Evolutionary conservation across 352 stramenopile species (phyloP), one percentile per base, ranked within the genome.

Genomic region (Albugo candida): DNA sequence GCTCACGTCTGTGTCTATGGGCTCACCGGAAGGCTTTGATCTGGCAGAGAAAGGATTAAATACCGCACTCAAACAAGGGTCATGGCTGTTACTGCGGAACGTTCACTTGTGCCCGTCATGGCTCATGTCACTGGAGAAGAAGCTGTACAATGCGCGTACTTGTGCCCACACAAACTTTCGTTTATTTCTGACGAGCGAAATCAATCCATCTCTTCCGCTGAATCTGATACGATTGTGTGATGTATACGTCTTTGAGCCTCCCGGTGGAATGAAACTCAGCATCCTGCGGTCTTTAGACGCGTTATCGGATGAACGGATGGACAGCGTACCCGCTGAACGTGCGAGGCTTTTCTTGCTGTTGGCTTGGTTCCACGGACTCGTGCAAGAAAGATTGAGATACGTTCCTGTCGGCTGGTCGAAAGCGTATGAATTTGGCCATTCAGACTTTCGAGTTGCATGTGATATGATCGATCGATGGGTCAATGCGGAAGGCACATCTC

Each of bases 51-150:
- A 89, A 50, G 73, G 92, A 13, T 62, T 99, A 46, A 83, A 86
- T 40, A 83, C 81, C 36, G 95, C 93, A n/a, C 65, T 95, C 8
- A 97, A 97, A 61, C 78, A 83, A 45, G 96, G 96, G 35, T 93
- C 73, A 20, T 99, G 95, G 95, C 73, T 99, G 11, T 73, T 99
- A 58, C 67, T 99, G 49, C 94, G 97, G 36, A 99, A 99, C 70
- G 87, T 97, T 18, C 97, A 99, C 61, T 64, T 99, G 37, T 99
- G 94, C 53, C 78, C 89, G n/a, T 88, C 82, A 35, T 99, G 95
- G 95, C 75, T 99, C 10, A 74, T 82, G 17, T 82, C 70, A 14
- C 73, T 99, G 14, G 95, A 99, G 53, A 99, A 99, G 64, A 96
- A 92, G 60, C 69, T 99, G 1, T 93, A 94, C 57, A 87, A 80